Conservation (phyloP, 805 yeast genomes). For the Teunomyces panamensis region DNA sequence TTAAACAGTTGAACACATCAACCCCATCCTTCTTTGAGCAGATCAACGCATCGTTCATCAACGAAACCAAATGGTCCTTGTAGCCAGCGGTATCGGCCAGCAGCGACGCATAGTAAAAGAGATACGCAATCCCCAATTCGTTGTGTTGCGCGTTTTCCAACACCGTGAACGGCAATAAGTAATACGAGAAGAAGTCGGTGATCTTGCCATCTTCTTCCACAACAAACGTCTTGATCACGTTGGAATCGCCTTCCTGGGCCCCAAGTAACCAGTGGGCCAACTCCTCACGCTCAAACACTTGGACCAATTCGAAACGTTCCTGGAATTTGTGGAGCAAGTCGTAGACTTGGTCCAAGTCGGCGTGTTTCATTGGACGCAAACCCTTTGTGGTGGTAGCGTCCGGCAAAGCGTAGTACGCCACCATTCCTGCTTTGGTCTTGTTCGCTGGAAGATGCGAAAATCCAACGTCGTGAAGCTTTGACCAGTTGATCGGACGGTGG, state of each 20-base stretch:
- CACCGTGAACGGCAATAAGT: conserved; percentile 83
- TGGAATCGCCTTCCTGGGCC: conserved; percentile 29
- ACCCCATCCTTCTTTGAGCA: conserved; percentile 64
- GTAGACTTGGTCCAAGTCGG: conserved; percentile 65
- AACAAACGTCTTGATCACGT: conserved; percentile 75
- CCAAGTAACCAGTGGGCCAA: conserved; percentile 81
- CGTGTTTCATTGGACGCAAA: conserved; percentile 52
- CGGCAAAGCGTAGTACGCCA: conserved; percentile 59
- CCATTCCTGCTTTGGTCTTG: conserved; percentile 65
- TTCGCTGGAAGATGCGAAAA: conserved; percentile 76
- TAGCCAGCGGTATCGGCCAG: conserved; percentile 45
- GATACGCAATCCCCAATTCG: conserved; percentile 79
- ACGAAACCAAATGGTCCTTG: conserved; percentile 54
- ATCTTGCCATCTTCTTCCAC: conserved; percentile 67
- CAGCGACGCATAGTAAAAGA: conserved; percentile 85
- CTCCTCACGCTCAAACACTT: conserved; percentile 65
- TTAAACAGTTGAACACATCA: conserved; percentile 92
- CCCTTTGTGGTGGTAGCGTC: conserved; percentile 48
- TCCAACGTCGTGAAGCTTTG: conserved; percentile 83
- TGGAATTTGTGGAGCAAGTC: conserved; percentile 62
- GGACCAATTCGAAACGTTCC: conserved; percentile 67
- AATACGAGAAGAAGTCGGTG: conserved; percentile 88
- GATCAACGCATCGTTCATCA: conserved; percentile 74
- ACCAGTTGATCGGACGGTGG: conserved; percentile 94
- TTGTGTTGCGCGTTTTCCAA: conserved; percentile 60